Evolutionary conservation across 805 yeast genomes (phyloP).

Genomic region (Sugiyamaella qingdaonensis): DNA sequence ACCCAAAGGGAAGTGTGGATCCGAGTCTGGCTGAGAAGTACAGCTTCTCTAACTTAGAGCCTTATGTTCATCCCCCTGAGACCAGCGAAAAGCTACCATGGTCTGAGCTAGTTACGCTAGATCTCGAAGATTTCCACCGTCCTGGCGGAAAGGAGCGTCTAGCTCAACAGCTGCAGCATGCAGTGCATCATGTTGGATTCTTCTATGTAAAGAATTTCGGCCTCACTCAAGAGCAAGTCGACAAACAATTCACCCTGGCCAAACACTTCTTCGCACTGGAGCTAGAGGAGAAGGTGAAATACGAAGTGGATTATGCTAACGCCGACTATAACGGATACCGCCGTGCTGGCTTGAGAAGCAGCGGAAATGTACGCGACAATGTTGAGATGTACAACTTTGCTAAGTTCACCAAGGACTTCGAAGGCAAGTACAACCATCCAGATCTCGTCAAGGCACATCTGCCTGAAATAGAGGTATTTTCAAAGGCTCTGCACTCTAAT

Average conservation of each 20-base stretch:
- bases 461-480: slow-evolving; percentile 3
- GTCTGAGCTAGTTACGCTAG: slow-evolving; percentile 8
- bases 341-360: slow-evolving; percentile 2
- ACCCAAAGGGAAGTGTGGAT: background rate
- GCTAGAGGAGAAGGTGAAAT: slow-evolving; percentile 7
- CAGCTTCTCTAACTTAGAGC: background rate
- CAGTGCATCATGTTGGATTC: slow-evolving; percentile 11
- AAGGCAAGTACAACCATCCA: slow-evolving; percentile 4
- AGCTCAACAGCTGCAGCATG: slow-evolving; percentile 8
- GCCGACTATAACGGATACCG: slow-evolving; percentile 11
- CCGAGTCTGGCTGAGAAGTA: background rate
- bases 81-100: slow-evolving; percentile 7
- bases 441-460: slow-evolving; percentile 4
- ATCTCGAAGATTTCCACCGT: slow-evolving; percentile 1
- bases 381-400: slow-evolving; percentile 10
- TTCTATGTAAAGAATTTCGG: slow-evolving; percentile 11
- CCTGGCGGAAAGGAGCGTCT: slow-evolving; percentile 7
- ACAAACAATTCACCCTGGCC: slow-evolving; percentile 10
- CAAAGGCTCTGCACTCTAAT: slow-evolving; percentile 5
- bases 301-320: slow-evolving; percentile 6
- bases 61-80: slow-evolving; percentile 10
- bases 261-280: slow-evolving; percentile 9
- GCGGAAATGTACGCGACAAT: slow-evolving; percentile 1
- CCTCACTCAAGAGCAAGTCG: slow-evolving; percentile 10
- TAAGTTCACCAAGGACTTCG: slow-evolving; percentile 9